Percentiles rank a stretch among this genome's conserved stretches.
Evolutionary conservation across 495 filamentous ascomycete genomes (phyloP).

Genomic region (Penicillium macrosclerotiorum): DNA sequence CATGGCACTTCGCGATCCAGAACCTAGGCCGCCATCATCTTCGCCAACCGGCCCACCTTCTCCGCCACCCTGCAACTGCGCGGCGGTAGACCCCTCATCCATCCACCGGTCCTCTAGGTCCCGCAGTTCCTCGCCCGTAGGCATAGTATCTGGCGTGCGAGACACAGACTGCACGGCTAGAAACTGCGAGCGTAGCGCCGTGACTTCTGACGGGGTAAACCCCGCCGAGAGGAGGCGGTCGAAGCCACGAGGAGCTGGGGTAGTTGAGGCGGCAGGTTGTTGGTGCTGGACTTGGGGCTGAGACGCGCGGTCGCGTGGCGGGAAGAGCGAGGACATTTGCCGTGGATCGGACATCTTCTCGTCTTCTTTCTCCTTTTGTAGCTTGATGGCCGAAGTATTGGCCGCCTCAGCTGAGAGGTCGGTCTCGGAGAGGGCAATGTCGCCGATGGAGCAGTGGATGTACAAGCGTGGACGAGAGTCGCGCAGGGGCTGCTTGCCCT

Average conservation of each 20-base stretch:
- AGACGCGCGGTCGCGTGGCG: neutral
- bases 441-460: constrained; percentile 87
- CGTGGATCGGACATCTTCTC: neutral
- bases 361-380: constrained; percentile 16
- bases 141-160: constrained; percentile 84
- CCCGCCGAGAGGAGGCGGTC: constrained; percentile 78
- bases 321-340: constrained; percentile 5
- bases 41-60: constrained; percentile 42
- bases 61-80: constrained; percentile 34
- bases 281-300: constrained; percentile 3
- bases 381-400: constrained; percentile 37
- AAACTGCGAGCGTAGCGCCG: constrained; percentile 81
- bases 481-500: constrained; percentile 55
- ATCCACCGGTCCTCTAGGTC: constrained; percentile 89
- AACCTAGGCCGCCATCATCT: constrained; percentile 50
- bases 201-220: constrained; percentile 78
- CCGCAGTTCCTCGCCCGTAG: constrained; percentile 56
- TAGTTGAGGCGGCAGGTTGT: constrained; percentile 37
- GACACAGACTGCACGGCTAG: constrained; percentile 70
- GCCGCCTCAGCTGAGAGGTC: constrained; percentile 70
- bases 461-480: constrained; percentile 57
- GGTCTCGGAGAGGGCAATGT: constrained; percentile 53
- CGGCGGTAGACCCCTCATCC: constrained; percentile 61
- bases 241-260: constrained; percentile 77
- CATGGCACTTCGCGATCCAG: constrained; percentile 50